These are phyloP conservation scores for Russula abietina DNA, from an alignment of 768 basidiomycete genomes.

Conservation along the genomic window DNA sequence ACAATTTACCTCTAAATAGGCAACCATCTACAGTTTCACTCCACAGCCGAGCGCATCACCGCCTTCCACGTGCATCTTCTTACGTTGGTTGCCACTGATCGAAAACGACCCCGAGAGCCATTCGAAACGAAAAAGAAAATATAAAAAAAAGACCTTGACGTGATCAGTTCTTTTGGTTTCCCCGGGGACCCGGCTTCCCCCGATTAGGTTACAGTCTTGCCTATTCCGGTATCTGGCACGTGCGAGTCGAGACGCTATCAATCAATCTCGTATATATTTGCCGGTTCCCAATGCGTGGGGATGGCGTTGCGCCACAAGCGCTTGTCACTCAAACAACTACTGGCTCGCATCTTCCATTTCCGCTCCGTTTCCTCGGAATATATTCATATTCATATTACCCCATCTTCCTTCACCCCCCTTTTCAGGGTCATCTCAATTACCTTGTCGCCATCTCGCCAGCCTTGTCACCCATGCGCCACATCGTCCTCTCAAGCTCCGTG, in stretches of 20 bases:
- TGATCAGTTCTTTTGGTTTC: neutral
- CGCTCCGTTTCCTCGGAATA: slow-evolving; percentile 7
- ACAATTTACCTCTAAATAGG: neutral
- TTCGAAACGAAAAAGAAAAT: too few species aligned
- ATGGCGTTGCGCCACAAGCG: slow-evolving; percentile 19
- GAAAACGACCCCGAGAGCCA: neutral
- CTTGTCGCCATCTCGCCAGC: neutral
- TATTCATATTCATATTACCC: neutral
- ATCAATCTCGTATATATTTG: neutral
- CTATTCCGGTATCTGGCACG: slow-evolving; percentile 17
- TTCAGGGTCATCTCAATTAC: neutral
- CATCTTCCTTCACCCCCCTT: neutral
- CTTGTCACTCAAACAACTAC: slow-evolving; percentile 4
- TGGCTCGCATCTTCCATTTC: neutral
- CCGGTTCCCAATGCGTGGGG: slow-evolving; percentile 9
- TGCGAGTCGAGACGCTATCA: neutral
- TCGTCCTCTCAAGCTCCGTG: slow-evolving; percentile 16
- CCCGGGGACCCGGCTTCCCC: slow-evolving; percentile 14
- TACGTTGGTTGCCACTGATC: slow-evolving; percentile 9
- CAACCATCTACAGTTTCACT: neutral
- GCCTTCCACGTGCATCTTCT: neutral
- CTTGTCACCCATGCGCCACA: slow-evolving; percentile 3
- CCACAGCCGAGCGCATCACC: neutral
- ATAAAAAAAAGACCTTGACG: neutral
- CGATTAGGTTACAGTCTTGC: slow-evolving; percentile 25